Base-by-base conservation (phyloP, 352 stramenopile species). In the Pythium grandisporangium region DNA sequence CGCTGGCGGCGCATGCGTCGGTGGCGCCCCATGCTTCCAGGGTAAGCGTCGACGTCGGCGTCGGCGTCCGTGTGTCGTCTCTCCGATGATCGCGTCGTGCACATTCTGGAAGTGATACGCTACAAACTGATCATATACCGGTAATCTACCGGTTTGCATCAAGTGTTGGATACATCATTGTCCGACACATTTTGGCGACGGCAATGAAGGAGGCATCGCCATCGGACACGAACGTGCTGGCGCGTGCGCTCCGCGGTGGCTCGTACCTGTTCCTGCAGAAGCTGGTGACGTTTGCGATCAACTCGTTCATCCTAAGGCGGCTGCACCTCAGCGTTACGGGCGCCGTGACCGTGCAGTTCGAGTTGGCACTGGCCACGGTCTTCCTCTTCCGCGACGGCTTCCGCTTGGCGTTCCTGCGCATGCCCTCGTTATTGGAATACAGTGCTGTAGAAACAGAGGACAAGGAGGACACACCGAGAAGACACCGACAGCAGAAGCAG, bases 371-470 rank as follows among this genome's bases (percentile, higher is more conserved):
- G 25, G 88, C 83, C 20, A 94, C 81, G 30, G 79, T 86, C 45
- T 93, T 96, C 45, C 68, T 95, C 16, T 52, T 96, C n/a, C 75
- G 84, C 24, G 85, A 96, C 45, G 83, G 78, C 37, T 91, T 96
- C 44, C 81, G 85, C 2, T 52, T 96, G 16, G 82, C 81, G 12
- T 90, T 90, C 39, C 62, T 95, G 24, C 80, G 84, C 16, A 77
- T 87, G 62, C 66, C 73, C 19, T 74, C 72, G 37, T 56, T 92
- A 20, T 22, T 61, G 5, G 75, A 87, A 14, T 24, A 27, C 37
- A 49, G 55, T 13, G 46, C 43, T 37, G 21, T 45, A 40, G 53
- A 23, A 10, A n/a, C 11, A 16, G 6, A 29, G 36, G 21, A 0
- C 2, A n/a, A n/a, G n/a, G n/a, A n/a, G n/a, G n/a, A n/a, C n/a